A percentile compares a stretch with the other conserved stretches of the same genome.
phyloP scores from a whole-genome alignment of 305 asterid genomes.

The Plantago coronopus region DNA sequence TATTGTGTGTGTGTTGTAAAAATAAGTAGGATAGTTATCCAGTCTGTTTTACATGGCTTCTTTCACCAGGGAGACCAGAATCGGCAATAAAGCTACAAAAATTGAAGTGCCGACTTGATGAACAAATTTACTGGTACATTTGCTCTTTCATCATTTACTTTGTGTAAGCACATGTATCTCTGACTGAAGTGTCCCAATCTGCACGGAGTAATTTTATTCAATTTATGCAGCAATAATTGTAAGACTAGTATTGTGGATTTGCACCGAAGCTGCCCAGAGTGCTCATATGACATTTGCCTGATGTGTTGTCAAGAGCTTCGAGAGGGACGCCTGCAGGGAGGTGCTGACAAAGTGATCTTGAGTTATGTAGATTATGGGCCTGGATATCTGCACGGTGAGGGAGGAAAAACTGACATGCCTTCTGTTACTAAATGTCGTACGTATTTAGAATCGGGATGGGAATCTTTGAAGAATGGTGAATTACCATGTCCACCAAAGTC shows the following conservation, averaged over 20 bases:
- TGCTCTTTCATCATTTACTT: not conserved
- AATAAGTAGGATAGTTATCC: too few species aligned
- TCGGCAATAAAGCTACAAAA: not conserved
- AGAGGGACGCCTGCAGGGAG: conserved; percentile 23
- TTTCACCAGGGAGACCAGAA: not conserved
- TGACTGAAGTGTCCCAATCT: not conserved
- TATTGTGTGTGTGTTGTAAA: too few species aligned
- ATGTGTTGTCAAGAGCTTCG: conserved; percentile 32
- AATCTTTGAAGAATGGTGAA: not conserved
- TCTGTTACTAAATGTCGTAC: not conserved
- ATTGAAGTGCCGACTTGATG: not conserved
- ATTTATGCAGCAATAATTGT: conserved; percentile 34
- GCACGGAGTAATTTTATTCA: not conserved
- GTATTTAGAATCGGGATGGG: not conserved
- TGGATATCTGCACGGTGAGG: not conserved
- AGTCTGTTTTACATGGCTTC: not conserved
- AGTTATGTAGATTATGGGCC: not conserved
- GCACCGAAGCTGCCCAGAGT: conserved; percentile 32
- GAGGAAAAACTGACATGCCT: too few species aligned
- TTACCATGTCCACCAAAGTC: conserved; percentile 1
- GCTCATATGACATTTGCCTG: conserved; percentile 33
- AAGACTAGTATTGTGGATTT: conserved; percentile 30
- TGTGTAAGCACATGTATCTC: not conserved
- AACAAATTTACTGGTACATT: conserved; percentile 7
- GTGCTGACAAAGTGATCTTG: not conserved